Percentiles rank a stretch among this genome's conserved stretches.
These are phyloP conservation scores for Epichloe aotearoae DNA, from an alignment of 2,329 filamentous ascomycete species.

Conservation along the genomic window DNA sequence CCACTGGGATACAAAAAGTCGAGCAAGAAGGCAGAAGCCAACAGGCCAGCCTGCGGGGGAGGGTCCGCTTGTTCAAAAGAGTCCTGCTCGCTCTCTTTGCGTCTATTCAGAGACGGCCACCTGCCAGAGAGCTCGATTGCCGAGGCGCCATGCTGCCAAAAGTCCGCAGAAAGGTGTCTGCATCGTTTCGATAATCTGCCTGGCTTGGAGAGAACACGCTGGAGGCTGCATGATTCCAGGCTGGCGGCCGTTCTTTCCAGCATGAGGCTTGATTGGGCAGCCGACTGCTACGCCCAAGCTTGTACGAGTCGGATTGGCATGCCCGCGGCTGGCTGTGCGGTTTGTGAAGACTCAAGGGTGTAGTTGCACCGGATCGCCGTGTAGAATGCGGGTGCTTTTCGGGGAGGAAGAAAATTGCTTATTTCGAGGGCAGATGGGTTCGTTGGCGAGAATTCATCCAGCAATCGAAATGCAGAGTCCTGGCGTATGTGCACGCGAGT, in stretches of 20 bases:
- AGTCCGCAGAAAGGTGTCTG: conserved; percentile 33
- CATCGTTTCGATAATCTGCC: conserved; percentile 24
- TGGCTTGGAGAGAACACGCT: conserved; percentile 33
- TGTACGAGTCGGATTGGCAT: conserved; percentile 10
- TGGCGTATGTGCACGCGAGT: too few species aligned
- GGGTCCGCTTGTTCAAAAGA: conserved; percentile 11
- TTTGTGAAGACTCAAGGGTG: background rate
- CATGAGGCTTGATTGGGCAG: conserved; percentile 25
- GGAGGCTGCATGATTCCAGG: conserved; percentile 42
- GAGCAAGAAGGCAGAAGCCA: conserved; percentile 36
- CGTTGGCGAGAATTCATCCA: background rate
- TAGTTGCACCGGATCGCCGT: background rate
- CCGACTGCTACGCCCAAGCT: conserved; percentile 9
- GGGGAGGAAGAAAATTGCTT: background rate
- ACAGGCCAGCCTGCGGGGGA: conserved; percentile 18
- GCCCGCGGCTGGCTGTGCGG: conserved; percentile 8
- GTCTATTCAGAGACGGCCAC: conserved; percentile 24
- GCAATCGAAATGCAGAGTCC: background rate
- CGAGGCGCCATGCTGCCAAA: conserved; percentile 42
- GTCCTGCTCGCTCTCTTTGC: conserved; percentile 8
- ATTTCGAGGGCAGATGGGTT: background rate
- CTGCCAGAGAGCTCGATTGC: conserved; percentile 33
- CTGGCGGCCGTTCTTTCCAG: conserved; percentile 44
- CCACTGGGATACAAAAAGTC: conserved; percentile 43
- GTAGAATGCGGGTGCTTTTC: background rate